phyloP scores from a whole-genome alignment of 1,139 yeast genomes.

The Suhomyces kunorum region DNA sequence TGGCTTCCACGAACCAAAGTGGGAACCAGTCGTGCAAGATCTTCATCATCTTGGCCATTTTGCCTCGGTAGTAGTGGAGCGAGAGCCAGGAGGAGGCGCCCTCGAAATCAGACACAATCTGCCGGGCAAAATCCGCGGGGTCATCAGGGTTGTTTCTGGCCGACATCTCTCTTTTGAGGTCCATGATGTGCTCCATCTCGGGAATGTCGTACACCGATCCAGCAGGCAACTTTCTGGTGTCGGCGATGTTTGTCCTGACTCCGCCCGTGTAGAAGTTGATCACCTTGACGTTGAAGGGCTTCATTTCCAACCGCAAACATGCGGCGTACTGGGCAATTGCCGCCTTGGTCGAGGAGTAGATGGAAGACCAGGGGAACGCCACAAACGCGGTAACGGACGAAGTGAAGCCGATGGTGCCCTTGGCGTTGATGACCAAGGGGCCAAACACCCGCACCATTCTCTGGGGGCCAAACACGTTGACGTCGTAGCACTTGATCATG shows the following conservation, averaged over 20 bases:
- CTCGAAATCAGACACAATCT: slow-evolving; percentile 54
- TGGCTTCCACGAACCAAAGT: slow-evolving; percentile 46
- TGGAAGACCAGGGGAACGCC: slow-evolving; percentile 71
- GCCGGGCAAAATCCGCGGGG: slow-evolving; percentile 55
- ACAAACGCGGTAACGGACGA: slow-evolving; percentile 70
- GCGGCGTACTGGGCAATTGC: slow-evolving; percentile 74
- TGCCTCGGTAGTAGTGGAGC: slow-evolving; percentile 55
- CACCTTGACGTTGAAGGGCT: slow-evolving; percentile 73
- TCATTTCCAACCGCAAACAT: slow-evolving; percentile 63
- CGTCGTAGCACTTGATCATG: slow-evolving; percentile 57
- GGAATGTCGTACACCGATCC: slow-evolving; percentile 56
- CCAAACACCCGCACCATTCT: slow-evolving; percentile 62
- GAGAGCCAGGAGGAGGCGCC: slow-evolving; percentile 45
- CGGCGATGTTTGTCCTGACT: slow-evolving; percentile 62
- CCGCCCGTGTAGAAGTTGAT: slow-evolving; percentile 69
- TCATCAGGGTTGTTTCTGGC: slow-evolving; percentile 58
- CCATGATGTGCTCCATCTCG: slow-evolving; percentile 51
- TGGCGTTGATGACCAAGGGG: slow-evolving; percentile 59
- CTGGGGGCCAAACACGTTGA: slow-evolving; percentile 71
- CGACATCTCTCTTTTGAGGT: slow-evolving; percentile 61
- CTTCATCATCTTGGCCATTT: slow-evolving; percentile 41
- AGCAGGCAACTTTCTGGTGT: slow-evolving; percentile 50
- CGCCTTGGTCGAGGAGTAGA: slow-evolving; percentile 73
- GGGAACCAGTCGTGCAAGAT: slow-evolving; percentile 58
- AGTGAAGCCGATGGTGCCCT: slow-evolving; percentile 73